A percentile compares a stretch with the other conserved stretches of the same genome.
These are phyloP conservation scores for Teunomyces tritomae DNA, from an alignment of 805 yeast species.

Conservation along the genomic window DNA sequence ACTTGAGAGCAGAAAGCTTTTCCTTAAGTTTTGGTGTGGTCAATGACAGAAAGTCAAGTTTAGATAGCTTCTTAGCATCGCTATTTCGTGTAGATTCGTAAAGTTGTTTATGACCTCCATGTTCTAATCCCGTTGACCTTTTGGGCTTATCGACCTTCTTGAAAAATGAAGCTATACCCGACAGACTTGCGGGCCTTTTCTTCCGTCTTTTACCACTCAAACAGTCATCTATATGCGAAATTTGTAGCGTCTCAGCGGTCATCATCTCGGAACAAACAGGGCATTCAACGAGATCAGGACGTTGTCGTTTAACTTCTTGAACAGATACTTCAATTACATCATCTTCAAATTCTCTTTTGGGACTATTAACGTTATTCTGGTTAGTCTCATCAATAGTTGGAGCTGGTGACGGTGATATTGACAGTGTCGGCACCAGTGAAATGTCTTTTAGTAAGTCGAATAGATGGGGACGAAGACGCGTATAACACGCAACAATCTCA, in stretches of 20 bases:
- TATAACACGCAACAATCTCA: slow-evolving; percentile 60
- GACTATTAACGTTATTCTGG: background rate
- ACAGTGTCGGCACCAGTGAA: slow-evolving; percentile 1
- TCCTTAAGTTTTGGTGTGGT: slow-evolving; percentile 59
- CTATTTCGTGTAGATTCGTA: slow-evolving; percentile 22
- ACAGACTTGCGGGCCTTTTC: slow-evolving; percentile 9
- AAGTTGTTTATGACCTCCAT: slow-evolving; percentile 23
- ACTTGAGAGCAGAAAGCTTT: slow-evolving; percentile 50
- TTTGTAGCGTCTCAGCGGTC: slow-evolving; percentile 55
- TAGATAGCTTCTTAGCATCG: slow-evolving; percentile 48
- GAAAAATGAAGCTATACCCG: slow-evolving; percentile 33
- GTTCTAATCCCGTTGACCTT: background rate
- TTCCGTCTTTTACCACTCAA: slow-evolving; percentile 27
- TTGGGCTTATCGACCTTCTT: slow-evolving; percentile 10
- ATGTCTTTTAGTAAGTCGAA: slow-evolving; percentile 24
- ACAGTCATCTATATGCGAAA: slow-evolving; percentile 63
- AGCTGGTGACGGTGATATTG: background rate
- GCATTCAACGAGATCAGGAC: slow-evolving; percentile 47
- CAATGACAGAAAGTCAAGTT: slow-evolving; percentile 61
- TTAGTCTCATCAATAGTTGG: background rate
- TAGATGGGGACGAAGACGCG: slow-evolving; percentile 38
- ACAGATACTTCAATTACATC: slow-evolving; percentile 18
- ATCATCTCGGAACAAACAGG: slow-evolving; percentile 62
- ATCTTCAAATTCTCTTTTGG: slow-evolving; percentile 1
- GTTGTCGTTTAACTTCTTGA: slow-evolving; percentile 3